These are phyloP conservation scores for Condylostoma magnum DNA, from an alignment of 169 alveolate species.

Conservation along the genomic window DNA sequence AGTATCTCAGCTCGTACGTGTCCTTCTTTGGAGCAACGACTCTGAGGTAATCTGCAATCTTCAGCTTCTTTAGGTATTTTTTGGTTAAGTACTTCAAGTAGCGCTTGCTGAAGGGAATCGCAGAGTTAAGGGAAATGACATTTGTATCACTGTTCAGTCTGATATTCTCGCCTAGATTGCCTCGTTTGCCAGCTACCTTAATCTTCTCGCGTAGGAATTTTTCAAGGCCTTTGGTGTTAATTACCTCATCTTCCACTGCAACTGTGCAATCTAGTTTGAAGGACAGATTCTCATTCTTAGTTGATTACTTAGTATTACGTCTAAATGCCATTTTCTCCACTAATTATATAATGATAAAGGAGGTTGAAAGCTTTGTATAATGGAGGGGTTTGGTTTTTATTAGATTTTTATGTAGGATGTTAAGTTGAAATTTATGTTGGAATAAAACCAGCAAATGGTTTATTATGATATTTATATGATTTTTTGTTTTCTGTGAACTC, in stretches of 20 bases:
- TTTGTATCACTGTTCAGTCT: slow-evolving; percentile 85
- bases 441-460: too few relatives aligned
- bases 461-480: too few relatives aligned
- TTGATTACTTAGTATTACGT: too few relatives aligned
- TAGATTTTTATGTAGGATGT: too few relatives aligned
- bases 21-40: slow-evolving; percentile 94
- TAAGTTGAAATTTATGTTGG: too few relatives aligned
- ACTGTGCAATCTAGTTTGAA: slow-evolving; percentile 83
- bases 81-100: slow-evolving; percentile 96
- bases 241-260: slow-evolving; percentile 93
- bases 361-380: too few relatives aligned
- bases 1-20: slow-evolving; percentile 92
- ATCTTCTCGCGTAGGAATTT: slow-evolving; percentile 91
- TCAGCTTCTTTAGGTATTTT: slow-evolving; percentile 97
- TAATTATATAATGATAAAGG: too few relatives aligned
- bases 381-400: too few relatives aligned
- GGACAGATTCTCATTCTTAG: slow-evolving; percentile 23
- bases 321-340: too few relatives aligned
- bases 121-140: slow-evolving; percentile 91
- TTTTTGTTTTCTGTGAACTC: too few relatives aligned
- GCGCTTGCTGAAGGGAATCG: slow-evolving; percentile 96
- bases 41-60: slow-evolving; percentile 96
- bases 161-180: slow-evolving; percentile 93
- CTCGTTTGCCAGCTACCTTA: slow-evolving; percentile 96
- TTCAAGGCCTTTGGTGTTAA: slow-evolving; percentile 89